Evolutionary conservation across 2,329 filamentous ascomycete genomes (phyloP), one percentile per base, ranked within the genome.

Genomic region (Xylariaceae sp.): DNA sequence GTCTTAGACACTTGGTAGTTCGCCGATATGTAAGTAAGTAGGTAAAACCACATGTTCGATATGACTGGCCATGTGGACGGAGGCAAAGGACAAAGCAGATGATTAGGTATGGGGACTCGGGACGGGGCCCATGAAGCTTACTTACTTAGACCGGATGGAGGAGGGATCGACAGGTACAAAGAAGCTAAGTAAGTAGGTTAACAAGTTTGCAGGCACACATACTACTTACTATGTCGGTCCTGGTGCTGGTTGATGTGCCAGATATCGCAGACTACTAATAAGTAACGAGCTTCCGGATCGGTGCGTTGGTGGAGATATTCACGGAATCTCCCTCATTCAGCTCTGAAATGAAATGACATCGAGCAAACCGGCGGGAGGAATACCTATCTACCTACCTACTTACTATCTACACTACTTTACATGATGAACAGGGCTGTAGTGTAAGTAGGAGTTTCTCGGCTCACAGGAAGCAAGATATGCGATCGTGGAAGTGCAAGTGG

Each of bases 41-140:
- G 19, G 19, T 19, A 19, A 19, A 19, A 51, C 47, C 53, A 31
- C 56, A 56, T 50, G 42, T n/a, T 43, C 26, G 47, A 47, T 19
- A 19, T 19, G 48, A 48, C 26, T 12, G 53, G 50, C 47, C 50
- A 51, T 57, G 50, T 58, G 53, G 50, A 60, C 59, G 55, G 51
- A 19, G 19, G 19, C 19, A 62, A 62, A 42, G 46, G 62, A 61
- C 63, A 65, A 62, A 61, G 35, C 35, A 37, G 35, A 37, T 65
- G 63, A 64, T 59, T 52, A 43, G 50, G 50, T 31, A 44, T 19
- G 19, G 19, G 19, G 19, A 19, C 19, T 19, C 19, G 19, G 19
- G 19, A 19, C 19, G 19, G 19, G 19, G 19, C 19, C 19, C 19
- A 19, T 19, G 19, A 19, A 19, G 19, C 19, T 19, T 19, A 19